Base-by-base conservation (phyloP, 805 yeast genomes). In the Ogataea neopini region DNA sequence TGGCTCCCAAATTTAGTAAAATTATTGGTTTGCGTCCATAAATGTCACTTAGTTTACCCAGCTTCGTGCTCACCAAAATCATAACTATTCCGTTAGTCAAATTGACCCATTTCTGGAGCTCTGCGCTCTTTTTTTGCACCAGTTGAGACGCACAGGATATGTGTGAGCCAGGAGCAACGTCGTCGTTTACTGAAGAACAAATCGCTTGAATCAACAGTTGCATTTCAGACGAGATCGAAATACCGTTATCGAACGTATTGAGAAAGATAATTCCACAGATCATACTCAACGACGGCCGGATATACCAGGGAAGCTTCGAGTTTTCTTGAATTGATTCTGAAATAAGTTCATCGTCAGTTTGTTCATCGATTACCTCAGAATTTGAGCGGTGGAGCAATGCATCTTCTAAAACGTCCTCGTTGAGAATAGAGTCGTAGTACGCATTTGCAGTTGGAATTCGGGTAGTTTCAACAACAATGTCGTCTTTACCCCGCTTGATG, bases 21-120 rank as follows among this genome's bases (percentile, higher is more conserved):
- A 85, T 64, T 4, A 80, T 64, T 7, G 75, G 69, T 35, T 76
- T 77, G 47, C 94, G 70, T 1, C 94, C 94, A 50, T 74, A 69
- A 28, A 79, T 65, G 60, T 86, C 94, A 17, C 87, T 80, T 11
- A 79, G 59, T 43, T 79, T 77, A 2, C 89, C 85, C 47, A 85
- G 64, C 53, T 81, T 81, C 0, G 86, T 84, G 48, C 81, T 67
- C n/a, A 81, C 76, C 1, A 83, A 47, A 19, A 81, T 70, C 23
- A 75, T 71, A 2, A 79, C 59, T 0, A 76, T 47, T 0, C 83
- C 82, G 4, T 67, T 56, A 1, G 73, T 47, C 5, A 82, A 52
- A 36, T 70, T 62, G 15, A 59, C 55, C 47, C 71, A 66, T 43
- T 83, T 74, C 45, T 77, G 78, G 36, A 84, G 64, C 36, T 69